Percentiles rank a stretch among this genome's conserved stretches.
phyloP scores from a whole-genome alignment of 2,329 filamentous ascomycete genomes.

The Colletotrichum cuscutae region DNA sequence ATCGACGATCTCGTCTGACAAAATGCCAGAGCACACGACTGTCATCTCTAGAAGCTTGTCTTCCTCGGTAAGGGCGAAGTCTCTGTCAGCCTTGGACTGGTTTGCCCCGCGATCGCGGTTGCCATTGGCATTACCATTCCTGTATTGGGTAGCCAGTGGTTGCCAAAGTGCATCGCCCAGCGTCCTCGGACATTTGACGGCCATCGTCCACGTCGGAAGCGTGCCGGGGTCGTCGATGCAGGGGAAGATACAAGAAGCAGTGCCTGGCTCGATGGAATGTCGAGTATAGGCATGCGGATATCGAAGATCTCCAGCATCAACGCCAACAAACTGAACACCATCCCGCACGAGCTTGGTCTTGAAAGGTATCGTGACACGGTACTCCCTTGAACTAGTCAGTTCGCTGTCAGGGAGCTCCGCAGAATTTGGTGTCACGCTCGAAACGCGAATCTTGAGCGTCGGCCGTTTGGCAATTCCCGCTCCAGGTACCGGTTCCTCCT shows the following conservation, averaged over 20 bases:
- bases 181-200: conserved; percentile 86
- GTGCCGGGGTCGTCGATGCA: conserved; percentile 89
- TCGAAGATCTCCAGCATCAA: conserved; percentile 80
- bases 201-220: conserved; percentile 87
- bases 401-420: conserved; percentile 40
- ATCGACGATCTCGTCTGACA: conserved; percentile 85
- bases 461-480: conserved; percentile 42
- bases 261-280: conserved; percentile 81
- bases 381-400: conserved; percentile 64
- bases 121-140: conserved; percentile 44
- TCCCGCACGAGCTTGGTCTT: conserved; percentile 80
- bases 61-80: conserved; percentile 70
- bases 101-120: conserved; percentile 46
- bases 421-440: conserved; percentile 44
- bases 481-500: conserved; percentile 13
- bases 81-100: conserved; percentile 52
- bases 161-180: conserved; percentile 79
- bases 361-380: conserved; percentile 77
- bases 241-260: conserved; percentile 88
- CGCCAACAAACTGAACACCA: conserved; percentile 90
- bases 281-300: conserved; percentile 94
- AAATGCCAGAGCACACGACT: conserved; percentile 89
- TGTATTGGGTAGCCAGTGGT: conserved; percentile 53
- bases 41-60: conserved; percentile 90
- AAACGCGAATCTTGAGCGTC: conserved; percentile 57